These are phyloP conservation scores for Oxytropis ochrocephala DNA, from an alignment of 306 rosid genomes.

Conservation along the genomic window DNA sequence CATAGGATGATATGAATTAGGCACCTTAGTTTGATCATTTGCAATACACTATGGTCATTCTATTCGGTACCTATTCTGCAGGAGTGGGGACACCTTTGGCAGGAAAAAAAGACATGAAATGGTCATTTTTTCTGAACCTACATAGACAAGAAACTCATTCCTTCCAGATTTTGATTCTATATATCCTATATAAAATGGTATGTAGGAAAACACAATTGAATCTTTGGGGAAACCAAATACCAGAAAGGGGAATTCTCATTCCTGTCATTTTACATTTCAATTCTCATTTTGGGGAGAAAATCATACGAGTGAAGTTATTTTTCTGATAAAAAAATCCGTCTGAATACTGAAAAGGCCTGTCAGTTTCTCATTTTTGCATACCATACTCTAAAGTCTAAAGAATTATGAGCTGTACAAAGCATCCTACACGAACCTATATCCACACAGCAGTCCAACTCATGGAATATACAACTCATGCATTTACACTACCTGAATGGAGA, in stretches of 20 bases:
- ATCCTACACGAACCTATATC: not conserved
- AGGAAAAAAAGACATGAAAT: not conserved
- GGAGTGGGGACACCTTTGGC: not conserved
- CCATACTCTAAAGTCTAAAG: not conserved
- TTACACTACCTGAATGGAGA: not conserved
- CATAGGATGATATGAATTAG: not conserved
- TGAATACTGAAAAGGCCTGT: not conserved
- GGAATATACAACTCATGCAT: not conserved
- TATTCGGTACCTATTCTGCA: not conserved
- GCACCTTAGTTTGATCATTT: not conserved
- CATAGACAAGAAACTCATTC: not conserved
- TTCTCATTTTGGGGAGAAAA: not conserved
- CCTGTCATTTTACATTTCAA: not conserved
- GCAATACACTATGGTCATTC: not conserved
- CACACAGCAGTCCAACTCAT: not conserved
- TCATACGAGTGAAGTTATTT: not conserved
- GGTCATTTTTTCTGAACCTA: not conserved
- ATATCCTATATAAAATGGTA: not conserved
- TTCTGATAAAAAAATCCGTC: constrained; percentile 2
- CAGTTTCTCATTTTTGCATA: not conserved
- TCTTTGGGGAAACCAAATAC: constrained; percentile 5
- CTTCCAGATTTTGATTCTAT: not conserved
- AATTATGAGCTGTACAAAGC: not conserved
- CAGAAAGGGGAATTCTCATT: not conserved
- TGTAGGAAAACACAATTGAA: not conserved